Evolutionary conservation across 83 land plant genomes (phyloP).

Genomic region (Picea abies): DNA sequence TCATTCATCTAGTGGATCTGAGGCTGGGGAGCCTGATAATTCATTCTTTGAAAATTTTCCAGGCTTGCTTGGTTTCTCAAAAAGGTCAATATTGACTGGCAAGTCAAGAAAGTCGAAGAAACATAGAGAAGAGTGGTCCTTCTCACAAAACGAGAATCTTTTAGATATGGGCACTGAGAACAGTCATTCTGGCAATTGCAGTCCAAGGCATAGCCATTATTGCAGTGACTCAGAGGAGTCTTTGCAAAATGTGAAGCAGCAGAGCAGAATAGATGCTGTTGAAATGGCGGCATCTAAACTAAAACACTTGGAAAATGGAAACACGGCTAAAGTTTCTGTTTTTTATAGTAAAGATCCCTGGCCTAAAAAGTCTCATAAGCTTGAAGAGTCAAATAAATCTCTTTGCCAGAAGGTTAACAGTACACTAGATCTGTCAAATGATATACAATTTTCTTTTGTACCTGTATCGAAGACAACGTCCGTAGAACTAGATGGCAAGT

Average conservation of each 20-base stretch:
- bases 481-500: conserved; percentile 8
- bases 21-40: conserved; percentile 19
- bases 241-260: conserved; percentile 22
- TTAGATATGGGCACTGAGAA: conserved; percentile 33
- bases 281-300: conserved; percentile 22
- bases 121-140: conserved; percentile 30
- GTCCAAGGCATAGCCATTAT: conserved; percentile 47
- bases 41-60: conserved; percentile 14
- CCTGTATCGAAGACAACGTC: conserved; percentile 14
- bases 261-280: conserved; percentile 39
- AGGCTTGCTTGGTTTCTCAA: conserved; percentile 23
- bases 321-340: conserved; percentile 14
- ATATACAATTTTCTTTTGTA: conserved; percentile 18
- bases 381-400: conserved; percentile 10
- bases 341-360: not conserved
- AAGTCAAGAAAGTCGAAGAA: conserved; percentile 37
- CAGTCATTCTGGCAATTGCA: conserved; percentile 25
- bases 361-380: not conserved
- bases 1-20: conserved; percentile 26
- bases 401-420: not conserved
- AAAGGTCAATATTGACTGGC: conserved; percentile 27
- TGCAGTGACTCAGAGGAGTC: conserved; percentile 46
- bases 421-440: not conserved
- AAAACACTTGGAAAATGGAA: conserved; percentile 26
- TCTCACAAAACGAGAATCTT: conserved; percentile 21